These are phyloP conservation scores for Apophysomyces ossiformis DNA, from an alignment of 371 early-diverging fungal species.

Conservation along the genomic window DNA sequence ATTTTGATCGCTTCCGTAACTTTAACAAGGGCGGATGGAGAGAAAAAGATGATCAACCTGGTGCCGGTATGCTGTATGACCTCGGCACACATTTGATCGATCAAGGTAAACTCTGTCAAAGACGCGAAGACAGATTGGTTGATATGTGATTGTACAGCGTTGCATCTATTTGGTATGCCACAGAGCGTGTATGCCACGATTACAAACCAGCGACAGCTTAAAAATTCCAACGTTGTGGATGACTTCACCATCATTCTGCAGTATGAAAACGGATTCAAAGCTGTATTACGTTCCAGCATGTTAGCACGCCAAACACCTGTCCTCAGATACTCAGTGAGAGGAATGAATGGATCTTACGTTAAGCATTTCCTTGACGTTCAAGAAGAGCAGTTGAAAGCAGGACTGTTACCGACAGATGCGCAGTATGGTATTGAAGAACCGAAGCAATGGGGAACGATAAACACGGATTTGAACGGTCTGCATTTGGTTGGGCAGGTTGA, in stretches of 20 bases:
- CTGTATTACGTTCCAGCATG: constrained; percentile 73
- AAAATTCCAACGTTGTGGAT: constrained; percentile 60
- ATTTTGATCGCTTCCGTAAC: constrained; percentile 79
- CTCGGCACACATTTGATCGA: constrained; percentile 81
- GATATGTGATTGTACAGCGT: constrained; percentile 26
- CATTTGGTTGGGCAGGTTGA: constrained; percentile 64
- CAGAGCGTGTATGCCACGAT: constrained; percentile 64
- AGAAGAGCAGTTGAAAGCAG: constrained; percentile 74
- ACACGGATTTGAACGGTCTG: constrained; percentile 54
- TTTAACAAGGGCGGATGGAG: constrained; percentile 77
- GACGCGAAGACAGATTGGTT: not conserved
- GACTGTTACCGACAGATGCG: constrained; percentile 52
- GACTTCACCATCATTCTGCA: constrained; percentile 68
- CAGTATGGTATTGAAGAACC: constrained; percentile 61
- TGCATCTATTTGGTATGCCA: constrained; percentile 74
- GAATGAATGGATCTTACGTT: constrained; percentile 70
- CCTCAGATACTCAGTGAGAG: constrained; percentile 70
- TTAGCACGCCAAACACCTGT: constrained; percentile 67
- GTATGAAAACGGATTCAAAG: constrained; percentile 64
- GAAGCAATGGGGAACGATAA: constrained; percentile 58
- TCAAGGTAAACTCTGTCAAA: constrained; percentile 45
- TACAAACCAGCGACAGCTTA: constrained; percentile 71
- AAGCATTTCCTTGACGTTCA: constrained; percentile 77
- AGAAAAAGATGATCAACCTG: constrained; percentile 65
- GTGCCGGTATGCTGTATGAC: constrained; percentile 77